Evolutionary conservation across 2,329 filamentous ascomycete genomes (phyloP).

Genomic region (Phialophora tarda): DNA sequence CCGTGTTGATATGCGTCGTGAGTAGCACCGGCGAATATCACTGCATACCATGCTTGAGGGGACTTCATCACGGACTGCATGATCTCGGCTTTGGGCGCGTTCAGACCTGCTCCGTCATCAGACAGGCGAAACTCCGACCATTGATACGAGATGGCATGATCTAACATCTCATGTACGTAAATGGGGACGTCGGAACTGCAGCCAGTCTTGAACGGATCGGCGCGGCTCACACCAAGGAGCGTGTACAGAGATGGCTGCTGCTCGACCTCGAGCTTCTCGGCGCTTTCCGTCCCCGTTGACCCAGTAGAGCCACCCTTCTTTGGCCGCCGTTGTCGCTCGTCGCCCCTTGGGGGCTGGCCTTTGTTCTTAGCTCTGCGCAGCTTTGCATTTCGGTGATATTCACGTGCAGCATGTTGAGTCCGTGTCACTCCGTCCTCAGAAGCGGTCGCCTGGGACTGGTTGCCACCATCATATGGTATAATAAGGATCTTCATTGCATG

Average conservation of each 20-base stretch:
- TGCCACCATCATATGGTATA: slow-evolving; percentile 7
- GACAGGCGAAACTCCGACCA: slow-evolving; percentile 10
- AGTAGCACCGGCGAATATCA: slow-evolving; percentile 7
- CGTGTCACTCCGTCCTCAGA: slow-evolving; percentile 5
- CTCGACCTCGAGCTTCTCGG: background rate
- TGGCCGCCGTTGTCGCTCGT: background rate
- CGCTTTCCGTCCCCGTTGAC: background rate
- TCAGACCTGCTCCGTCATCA: background rate
- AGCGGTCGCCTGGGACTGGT: background rate
- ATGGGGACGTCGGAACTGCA: background rate
- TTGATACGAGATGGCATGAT: slow-evolving; percentile 7
- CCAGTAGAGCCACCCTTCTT: background rate
- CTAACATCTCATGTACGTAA: slow-evolving; percentile 12
- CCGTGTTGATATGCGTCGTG: slow-evolving; percentile 10
- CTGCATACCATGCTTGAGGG: slow-evolving; percentile 6
- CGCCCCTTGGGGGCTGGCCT: background rate
- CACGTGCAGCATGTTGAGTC: slow-evolving; percentile 10
- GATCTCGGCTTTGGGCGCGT: slow-evolving; percentile 5
- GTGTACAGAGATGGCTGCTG: background rate
- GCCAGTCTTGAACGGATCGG: slow-evolving; percentile 6
- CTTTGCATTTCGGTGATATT: slow-evolving; percentile 11
- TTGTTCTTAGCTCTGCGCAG: slow-evolving; percentile 3
- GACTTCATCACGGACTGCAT: slow-evolving; percentile 11
- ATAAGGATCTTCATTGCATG: slow-evolving; percentile 6
- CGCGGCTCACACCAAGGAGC: background rate